Base-by-base conservation (phyloP, 2,329 filamentous ascomycete species). In the Aspergillus sp. region DNA sequence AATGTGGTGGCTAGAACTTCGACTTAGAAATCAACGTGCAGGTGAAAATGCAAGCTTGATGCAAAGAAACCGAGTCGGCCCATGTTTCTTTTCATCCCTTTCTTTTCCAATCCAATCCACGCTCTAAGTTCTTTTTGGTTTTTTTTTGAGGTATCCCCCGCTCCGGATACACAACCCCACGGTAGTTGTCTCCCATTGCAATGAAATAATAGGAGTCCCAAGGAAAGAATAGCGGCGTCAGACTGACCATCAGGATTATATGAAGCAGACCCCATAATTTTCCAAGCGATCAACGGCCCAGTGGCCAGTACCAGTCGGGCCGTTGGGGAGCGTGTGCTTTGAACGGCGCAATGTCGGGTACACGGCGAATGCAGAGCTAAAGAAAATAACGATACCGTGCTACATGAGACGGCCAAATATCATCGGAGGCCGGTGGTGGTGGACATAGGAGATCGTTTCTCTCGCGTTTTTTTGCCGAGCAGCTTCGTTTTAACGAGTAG, bases 191-290 rank as follows among this genome's bases (percentile, higher is more conserved):
- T 39, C 26, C 20, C 51, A 11, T 20, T 18, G 8, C n/a, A 48
- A 39, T 11, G 22, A 32, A 39, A 48, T 17, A 39, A 53, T 15
- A 38, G 41, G 41, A 20, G 42, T 22, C 53, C 39, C 20, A 15
- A 13, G 22, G 22, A 44, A 43, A 45, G 51, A 32, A 55, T 54
- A 56, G 59, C 59, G 59, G 52, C 56, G 53, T 56, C 54, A 60
- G 53, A 75, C 74, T 74, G 61, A 76, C 74, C 74, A 74, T 75
- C 71, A 57, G 68, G 62, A 61, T 70, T 68, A 59, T 68, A 69
- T 60, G 67, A 68, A 63, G 68, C 63, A 61, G 67, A 68, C 64
- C 72, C 71, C 69, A 74, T 75, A 65, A 42, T 64, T 64, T 57
- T 53, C 61, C 64, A 60, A 58, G 49, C 53, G 56, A 53, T 50